A percentile compares a stretch with the other conserved stretches of the same genome.
phyloP scores from a whole-genome alignment of 208 protist species.

The Phytomonas sp. region DNA sequence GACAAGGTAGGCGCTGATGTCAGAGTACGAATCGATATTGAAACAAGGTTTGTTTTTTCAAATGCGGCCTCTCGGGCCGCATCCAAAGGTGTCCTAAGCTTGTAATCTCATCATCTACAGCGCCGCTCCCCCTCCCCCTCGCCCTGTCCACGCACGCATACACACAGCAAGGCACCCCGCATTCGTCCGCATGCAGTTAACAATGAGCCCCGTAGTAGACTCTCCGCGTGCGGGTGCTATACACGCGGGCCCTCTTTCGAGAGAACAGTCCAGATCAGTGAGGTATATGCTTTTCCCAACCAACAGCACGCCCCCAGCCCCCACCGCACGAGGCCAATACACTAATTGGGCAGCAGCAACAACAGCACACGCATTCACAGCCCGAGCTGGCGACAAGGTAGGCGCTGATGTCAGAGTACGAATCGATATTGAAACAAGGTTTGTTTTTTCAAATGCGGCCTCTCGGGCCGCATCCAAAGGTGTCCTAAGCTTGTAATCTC shows the following conservation, averaged over 20 bases:
- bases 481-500: conserved; percentile 46
- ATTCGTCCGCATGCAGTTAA: background rate
- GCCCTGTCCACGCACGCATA: background rate
- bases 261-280: too few relatives aligned
- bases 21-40: conserved; percentile 43
- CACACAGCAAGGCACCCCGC: conserved; percentile 3
- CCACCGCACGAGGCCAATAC: too few relatives aligned
- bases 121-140: background rate
- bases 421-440: conserved; percentile 38
- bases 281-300: too few relatives aligned
- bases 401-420: conserved; percentile 40
- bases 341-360: too few relatives aligned
- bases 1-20: too few relatives aligned
- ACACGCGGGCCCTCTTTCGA: too few relatives aligned
- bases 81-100: conserved; percentile 59
- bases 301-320: too few relatives aligned
- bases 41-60: conserved; percentile 35
- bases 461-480: conserved; percentile 31
- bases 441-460: conserved; percentile 28
- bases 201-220: background rate
- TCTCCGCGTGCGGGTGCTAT: background rate
- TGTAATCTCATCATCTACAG: conserved; percentile 28
- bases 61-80: conserved; percentile 16
- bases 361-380: background rate
- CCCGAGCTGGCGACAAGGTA: background rate